These are phyloP conservation scores for Nothophoma quercina DNA, from an alignment of 2,329 filamentous ascomycete species.

Conservation along the genomic window DNA sequence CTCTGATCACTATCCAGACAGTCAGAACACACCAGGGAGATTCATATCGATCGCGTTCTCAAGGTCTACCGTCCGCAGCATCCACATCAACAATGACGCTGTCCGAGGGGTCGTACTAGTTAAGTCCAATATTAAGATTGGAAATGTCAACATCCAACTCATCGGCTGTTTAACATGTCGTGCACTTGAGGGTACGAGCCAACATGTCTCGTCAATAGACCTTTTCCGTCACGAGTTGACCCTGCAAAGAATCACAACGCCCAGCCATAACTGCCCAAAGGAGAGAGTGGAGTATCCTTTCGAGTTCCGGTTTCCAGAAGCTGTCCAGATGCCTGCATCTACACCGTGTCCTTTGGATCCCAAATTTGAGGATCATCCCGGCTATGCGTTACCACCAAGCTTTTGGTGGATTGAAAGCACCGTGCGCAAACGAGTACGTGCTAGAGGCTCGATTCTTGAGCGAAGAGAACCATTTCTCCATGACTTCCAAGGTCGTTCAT, in stretches of 20 bases:
- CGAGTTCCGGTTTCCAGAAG: conserved; percentile 33
- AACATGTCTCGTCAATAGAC: conserved; percentile 19
- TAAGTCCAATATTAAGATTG: conserved; percentile 23
- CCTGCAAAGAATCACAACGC: conserved; percentile 12
- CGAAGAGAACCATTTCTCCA: conserved; percentile 21
- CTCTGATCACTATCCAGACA: conserved; percentile 27
- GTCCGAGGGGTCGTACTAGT: conserved; percentile 28
- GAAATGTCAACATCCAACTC: conserved; percentile 26
- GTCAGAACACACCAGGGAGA: conserved; percentile 25
- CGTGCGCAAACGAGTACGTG: conserved; percentile 28
- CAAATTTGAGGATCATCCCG: conserved; percentile 21
- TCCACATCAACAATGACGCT: conserved; percentile 31
- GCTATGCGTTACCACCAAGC: conserved; percentile 28
- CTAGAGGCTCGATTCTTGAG: conserved; percentile 27
- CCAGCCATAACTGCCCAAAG: conserved; percentile 24
- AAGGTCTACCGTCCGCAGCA: conserved; percentile 22
- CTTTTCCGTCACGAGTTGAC: conserved; percentile 23
- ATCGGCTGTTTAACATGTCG: conserved; percentile 28
- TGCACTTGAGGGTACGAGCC: conserved; percentile 23
- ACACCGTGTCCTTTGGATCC: conserved; percentile 13
- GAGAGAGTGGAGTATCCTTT: conserved; percentile 30
- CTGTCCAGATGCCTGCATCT: conserved; percentile 20
- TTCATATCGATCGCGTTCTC: conserved; percentile 28
- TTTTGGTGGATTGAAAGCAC: conserved; percentile 27
- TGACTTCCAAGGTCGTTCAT: conserved; percentile 26